A percentile compares a stretch with the other conserved stretches of the same genome.
phyloP scores from a whole-genome alignment of 176 grass and related monocot species.

The Aegilops longissima region DNA sequence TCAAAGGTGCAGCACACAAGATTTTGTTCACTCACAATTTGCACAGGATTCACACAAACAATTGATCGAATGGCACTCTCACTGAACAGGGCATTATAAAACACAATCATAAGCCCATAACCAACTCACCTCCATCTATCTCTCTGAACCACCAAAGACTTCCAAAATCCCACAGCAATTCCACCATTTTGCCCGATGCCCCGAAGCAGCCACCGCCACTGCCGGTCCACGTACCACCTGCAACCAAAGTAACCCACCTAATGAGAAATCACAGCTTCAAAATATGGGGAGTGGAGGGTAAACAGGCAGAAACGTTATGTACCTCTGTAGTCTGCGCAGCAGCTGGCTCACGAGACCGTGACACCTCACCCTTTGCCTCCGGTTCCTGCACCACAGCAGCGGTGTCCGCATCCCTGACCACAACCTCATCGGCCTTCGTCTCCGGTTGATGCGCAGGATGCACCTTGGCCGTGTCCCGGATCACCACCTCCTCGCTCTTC shows the following conservation, averaged over 20 bases:
- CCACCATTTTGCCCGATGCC: constrained; percentile 68
- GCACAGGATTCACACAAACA: background rate
- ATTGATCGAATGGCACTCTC: background rate
- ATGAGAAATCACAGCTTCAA: constrained; percentile 36
- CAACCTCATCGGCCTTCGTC: constrained; percentile 15
- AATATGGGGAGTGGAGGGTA: background rate
- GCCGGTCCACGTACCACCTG: constrained; percentile 42
- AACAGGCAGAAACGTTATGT: constrained; percentile 5
- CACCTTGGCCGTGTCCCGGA: constrained; percentile 12
- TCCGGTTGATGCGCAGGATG: constrained; percentile 30
- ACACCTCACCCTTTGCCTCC: constrained; percentile 20
- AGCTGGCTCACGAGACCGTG: constrained; percentile 29
- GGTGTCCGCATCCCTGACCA: constrained; percentile 18
- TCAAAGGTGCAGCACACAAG: background rate
- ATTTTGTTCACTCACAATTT: background rate
- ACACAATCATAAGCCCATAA: background rate
- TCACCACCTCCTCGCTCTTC: constrained; percentile 20
- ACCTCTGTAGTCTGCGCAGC: constrained; percentile 39
- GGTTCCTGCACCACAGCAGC: constrained; percentile 26
- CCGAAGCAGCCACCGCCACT: constrained; percentile 22
- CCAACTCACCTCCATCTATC: constrained; percentile 58
- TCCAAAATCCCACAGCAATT: constrained; percentile 80
- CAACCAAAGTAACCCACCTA: constrained; percentile 6
- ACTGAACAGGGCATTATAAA: background rate
- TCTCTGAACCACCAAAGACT: constrained; percentile 52